These are phyloP conservation scores for Epichloe gansuensis DNA, from an alignment of 2,329 filamentous ascomycete species.

Conservation along the genomic window DNA sequence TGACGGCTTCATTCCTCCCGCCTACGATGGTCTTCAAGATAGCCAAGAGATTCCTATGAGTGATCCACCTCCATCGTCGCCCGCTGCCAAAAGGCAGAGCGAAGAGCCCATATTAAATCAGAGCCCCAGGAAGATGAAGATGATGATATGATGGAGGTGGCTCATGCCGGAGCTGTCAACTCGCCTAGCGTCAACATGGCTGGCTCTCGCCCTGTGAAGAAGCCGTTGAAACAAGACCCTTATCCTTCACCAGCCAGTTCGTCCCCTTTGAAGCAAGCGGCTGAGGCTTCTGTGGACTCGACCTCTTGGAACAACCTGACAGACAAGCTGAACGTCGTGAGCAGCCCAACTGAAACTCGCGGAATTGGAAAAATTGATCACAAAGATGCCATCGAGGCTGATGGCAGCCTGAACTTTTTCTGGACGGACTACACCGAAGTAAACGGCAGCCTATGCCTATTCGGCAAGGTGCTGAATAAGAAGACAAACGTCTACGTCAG, in stretches of 20 bases:
- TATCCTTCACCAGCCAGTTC: constrained; percentile 64
- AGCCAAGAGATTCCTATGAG: constrained; percentile 58
- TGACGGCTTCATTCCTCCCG: constrained; percentile 43
- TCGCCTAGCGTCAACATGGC: constrained; percentile 71
- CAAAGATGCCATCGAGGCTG: constrained; percentile 79
- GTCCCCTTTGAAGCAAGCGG: constrained; percentile 50
- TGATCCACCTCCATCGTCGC: constrained; percentile 78
- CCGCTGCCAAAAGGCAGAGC: constrained; percentile 66
- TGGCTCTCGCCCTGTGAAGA: constrained; percentile 61
- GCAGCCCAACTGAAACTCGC: constrained; percentile 53
- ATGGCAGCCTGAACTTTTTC: constrained; percentile 87
- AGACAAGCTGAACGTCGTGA: constrained; percentile 74
- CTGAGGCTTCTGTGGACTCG: constrained; percentile 56
- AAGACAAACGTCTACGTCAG: constrained; percentile 68
- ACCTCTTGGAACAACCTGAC: constrained; percentile 83
- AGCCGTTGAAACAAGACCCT: constrained; percentile 53
- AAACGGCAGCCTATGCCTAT: constrained; percentile 82
- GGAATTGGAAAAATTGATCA: constrained; percentile 70
- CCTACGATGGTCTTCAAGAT: constrained; percentile 50
- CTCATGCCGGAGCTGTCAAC: constrained; percentile 59
- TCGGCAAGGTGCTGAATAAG: constrained; percentile 92
- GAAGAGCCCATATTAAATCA: constrained; percentile 46
- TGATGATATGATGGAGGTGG: constrained; percentile 79
- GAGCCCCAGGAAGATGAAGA: constrained; percentile 54
- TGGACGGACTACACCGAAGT: constrained; percentile 95